Conservation (phyloP, 192 early-diverging fungal species). For the Umbelopsis ramanniana region DNA sequence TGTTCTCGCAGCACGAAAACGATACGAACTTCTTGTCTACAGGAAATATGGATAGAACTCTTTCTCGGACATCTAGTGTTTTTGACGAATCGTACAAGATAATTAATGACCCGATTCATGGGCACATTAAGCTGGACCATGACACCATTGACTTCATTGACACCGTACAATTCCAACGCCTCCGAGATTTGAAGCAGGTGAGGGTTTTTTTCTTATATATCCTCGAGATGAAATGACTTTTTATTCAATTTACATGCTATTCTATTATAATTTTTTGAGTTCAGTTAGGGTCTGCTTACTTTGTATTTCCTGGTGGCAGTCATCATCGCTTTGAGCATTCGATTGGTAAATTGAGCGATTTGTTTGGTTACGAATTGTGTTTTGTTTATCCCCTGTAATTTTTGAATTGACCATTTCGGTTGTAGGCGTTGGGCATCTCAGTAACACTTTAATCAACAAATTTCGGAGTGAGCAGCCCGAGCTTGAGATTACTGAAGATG, state of each 20-base stretch:
- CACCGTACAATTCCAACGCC: slow-evolving; percentile 94
- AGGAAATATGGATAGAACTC: neutral
- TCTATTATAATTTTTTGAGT: neutral
- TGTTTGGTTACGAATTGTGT: neutral
- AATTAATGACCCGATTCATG: slow-evolving; percentile 81
- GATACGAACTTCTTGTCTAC: neutral
- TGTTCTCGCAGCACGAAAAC: slow-evolving; percentile 2
- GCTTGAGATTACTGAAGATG: slow-evolving; percentile 75
- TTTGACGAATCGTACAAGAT: slow-evolving; percentile 33
- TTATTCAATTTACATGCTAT: neutral
- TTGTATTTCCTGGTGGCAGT: slow-evolving; percentile 91
- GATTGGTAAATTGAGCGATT: slow-evolving; percentile 45
- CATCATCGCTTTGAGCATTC: slow-evolving; percentile 98
- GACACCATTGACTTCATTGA: slow-evolving; percentile 77
- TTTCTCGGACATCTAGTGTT: slow-evolving; percentile 15
- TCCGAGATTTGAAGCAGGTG: slow-evolving; percentile 91
- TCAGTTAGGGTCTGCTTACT: slow-evolving; percentile 80
- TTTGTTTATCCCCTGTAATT: neutral
- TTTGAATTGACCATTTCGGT: neutral
- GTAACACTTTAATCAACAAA: slow-evolving; percentile 71
- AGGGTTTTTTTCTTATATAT: neutral
- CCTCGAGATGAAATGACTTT: neutral
- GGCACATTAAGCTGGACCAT: slow-evolving; percentile 76
- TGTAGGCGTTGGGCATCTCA: slow-evolving; percentile 81
- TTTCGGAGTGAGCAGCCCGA: slow-evolving; percentile 78